phyloP scores from a whole-genome alignment of 1,284 basidiomycete species.

The Omphalotus olearius region DNA sequence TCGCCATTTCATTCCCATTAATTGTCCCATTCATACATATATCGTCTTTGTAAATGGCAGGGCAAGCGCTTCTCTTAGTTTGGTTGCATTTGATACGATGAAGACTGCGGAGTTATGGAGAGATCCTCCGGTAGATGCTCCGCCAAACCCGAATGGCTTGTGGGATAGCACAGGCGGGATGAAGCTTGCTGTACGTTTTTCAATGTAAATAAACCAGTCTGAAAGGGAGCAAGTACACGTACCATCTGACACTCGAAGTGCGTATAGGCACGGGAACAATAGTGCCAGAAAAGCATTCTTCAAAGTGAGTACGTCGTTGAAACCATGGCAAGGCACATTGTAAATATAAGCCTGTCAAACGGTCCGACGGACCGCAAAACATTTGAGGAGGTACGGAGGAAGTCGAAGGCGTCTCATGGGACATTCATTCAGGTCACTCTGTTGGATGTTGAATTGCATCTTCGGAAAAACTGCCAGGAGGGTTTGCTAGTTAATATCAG shows the following conservation, averaged over 20 bases:
- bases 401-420: neutral
- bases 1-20: conserved; percentile 17
- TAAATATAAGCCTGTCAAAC: neutral
- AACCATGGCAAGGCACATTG: too few relatives aligned
- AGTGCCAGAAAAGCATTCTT: neutral
- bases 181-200: neutral
- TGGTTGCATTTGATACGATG: conserved; percentile 15
- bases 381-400: neutral
- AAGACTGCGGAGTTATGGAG: conserved; percentile 12
- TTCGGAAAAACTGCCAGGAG: too few relatives aligned
- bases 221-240: neutral
- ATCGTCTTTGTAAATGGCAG: conserved; percentile 16
- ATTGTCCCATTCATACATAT: conserved; percentile 20
- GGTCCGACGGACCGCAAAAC: neutral
- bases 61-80: conserved; percentile 15
- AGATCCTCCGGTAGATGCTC: conserved; percentile 15
- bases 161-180: conserved; percentile 1
- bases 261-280: neutral
- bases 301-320: neutral
- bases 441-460: too few relatives aligned
- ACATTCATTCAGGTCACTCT: too few relatives aligned
- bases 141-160: conserved; percentile 16
- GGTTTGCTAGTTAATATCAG: too few relatives aligned
- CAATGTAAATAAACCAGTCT: neutral
- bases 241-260: neutral